Percentiles rank a stretch among this genome's conserved stretches.
Conservation (phyloP, 2,329 filamentous ascomycete genomes). For the Paradendryphiella salina region DNA sequence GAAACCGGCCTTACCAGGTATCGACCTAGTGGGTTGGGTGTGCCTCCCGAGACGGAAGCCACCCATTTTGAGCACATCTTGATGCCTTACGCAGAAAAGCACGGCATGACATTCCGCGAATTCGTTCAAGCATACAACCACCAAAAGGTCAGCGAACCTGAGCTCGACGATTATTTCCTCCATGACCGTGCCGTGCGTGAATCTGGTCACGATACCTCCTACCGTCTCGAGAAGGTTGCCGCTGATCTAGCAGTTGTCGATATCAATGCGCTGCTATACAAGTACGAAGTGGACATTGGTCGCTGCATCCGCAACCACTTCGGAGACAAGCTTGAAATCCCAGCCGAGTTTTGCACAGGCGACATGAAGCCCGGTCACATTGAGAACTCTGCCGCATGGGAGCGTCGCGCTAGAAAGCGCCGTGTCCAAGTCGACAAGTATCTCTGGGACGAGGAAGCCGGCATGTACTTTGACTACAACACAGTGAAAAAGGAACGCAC, state of each 20-base stretch:
- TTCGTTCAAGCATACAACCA: constrained; percentile 90
- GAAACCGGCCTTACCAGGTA: constrained; percentile 82
- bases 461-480: constrained; percentile 98
- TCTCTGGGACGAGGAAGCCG: constrained; percentile 87
- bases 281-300: constrained; percentile 94
- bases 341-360: constrained; percentile 75
- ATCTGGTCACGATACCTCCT: constrained; percentile 94
- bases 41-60: constrained; percentile 89
- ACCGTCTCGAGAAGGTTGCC: constrained; percentile 79
- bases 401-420: constrained; percentile 80
- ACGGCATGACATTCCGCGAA: constrained; percentile 77
- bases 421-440: constrained; percentile 89
- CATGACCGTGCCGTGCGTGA: constrained; percentile 95
- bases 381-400: constrained; percentile 86
- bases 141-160: constrained; percentile 72
- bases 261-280: constrained; percentile 91
- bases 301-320: constrained; percentile 83
- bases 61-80: constrained; percentile 84
- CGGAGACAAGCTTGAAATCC: constrained; percentile 78
- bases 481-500: constrained; percentile 79
- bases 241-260: constrained; percentile 92
- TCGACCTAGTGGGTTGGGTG: constrained; percentile 77
- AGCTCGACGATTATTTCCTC: constrained; percentile 92
- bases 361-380: constrained; percentile 66
- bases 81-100: constrained; percentile 79